Conservation (phyloP, 2,329 filamentous ascomycete genomes). For the Thielaviopsis populi region DNA sequence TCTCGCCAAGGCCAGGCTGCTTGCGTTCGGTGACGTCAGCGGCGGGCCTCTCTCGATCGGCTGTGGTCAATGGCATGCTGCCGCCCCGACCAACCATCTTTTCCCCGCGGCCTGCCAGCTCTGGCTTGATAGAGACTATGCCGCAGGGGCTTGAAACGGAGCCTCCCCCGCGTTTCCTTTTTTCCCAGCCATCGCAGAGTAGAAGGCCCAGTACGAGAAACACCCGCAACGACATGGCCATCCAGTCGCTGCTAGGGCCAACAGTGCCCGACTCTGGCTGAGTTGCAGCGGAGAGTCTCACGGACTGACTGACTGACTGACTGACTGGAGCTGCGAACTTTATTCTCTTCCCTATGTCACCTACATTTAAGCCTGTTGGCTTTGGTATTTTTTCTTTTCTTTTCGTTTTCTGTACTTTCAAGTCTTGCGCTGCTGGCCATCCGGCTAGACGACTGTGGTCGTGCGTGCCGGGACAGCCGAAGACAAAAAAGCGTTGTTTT, state of each 20-base stretch:
- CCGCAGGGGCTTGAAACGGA: not conserved
- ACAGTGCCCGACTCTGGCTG: not conserved
- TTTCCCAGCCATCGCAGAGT: not conserved
- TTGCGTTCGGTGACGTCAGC: not conserved
- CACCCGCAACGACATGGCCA: slow-evolving; percentile 11
- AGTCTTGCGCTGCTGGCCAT: not conserved
- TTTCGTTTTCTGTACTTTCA: too few species aligned
- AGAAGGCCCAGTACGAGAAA: not conserved
- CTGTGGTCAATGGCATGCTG: not conserved
- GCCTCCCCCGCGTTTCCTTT: too few species aligned
- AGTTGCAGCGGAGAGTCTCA: not conserved
- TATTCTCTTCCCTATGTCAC: not conserved
- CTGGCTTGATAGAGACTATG: not conserved
- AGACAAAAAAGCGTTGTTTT: too few species aligned
- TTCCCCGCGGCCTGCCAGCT: not conserved
- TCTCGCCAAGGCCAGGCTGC: not conserved
- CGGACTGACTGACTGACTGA: too few species aligned
- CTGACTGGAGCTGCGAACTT: too few species aligned
- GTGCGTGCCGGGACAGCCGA: too few species aligned
- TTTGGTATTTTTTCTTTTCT: not conserved
- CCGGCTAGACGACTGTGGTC: too few species aligned
- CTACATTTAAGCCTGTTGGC: not conserved
- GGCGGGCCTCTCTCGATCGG: not conserved
- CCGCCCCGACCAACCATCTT: not conserved
- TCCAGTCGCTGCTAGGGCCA: slow-evolving; percentile 4